phyloP scores from a whole-genome alignment of 1,139 yeast species.

The Diutina sp. region DNA sequence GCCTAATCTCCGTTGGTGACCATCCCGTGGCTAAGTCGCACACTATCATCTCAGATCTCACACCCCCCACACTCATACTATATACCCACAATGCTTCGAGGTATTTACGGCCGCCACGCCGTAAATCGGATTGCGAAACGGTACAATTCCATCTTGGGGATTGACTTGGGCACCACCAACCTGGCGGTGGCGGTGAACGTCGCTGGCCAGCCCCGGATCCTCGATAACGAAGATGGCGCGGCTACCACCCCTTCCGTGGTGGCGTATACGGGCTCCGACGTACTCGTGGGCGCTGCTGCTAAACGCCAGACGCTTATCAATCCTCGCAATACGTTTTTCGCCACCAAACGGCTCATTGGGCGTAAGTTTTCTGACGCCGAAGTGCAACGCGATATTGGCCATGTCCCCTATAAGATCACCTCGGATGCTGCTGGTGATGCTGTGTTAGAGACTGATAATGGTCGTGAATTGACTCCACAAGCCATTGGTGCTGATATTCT shows the following conservation, averaged over 20 bases:
- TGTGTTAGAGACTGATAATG: constrained; percentile 33
- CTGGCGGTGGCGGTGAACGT: constrained; percentile 66
- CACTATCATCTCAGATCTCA: not conserved
- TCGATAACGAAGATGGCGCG: constrained; percentile 58
- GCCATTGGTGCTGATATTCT: constrained; percentile 43
- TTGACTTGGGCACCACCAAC: constrained; percentile 72
- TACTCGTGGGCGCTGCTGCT: constrained; percentile 51
- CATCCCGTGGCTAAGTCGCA: not conserved
- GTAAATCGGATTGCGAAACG: not conserved
- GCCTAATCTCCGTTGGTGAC: no score
- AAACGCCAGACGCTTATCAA: constrained; percentile 56
- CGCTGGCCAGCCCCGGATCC: constrained; percentile 36
- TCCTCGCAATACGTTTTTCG: constrained; percentile 58
- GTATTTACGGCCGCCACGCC: not conserved
- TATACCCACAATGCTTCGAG: not conserved
- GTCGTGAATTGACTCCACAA: constrained; percentile 34
- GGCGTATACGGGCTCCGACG: constrained; percentile 31
- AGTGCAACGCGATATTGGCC: constrained; percentile 45
- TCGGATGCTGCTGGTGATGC: constrained; percentile 51
- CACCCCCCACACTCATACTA: not conserved
- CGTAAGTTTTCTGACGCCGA: constrained; percentile 50
- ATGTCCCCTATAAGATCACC: constrained; percentile 43
- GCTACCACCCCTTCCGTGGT: constrained; percentile 68
- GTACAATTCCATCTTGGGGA: constrained; percentile 36
- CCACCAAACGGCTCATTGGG: constrained; percentile 66